Percentiles rank a stretch among this genome's conserved stretches.
phyloP scores from a whole-genome alignment of 1,139 yeast species.

The Zygosaccharomyces sapae region DNA sequence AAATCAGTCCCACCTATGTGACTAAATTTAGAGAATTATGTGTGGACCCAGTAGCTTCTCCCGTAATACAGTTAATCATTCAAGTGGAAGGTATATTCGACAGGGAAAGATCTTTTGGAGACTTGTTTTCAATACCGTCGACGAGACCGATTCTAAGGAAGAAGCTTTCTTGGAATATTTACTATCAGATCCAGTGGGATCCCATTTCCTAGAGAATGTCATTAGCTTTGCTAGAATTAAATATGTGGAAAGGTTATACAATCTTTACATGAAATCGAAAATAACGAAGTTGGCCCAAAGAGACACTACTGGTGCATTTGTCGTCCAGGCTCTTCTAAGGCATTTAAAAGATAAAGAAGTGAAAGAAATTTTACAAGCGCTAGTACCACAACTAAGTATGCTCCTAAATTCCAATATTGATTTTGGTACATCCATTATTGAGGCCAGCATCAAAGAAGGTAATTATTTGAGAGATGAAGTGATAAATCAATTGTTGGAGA shows the following conservation, averaged over 20 bases:
- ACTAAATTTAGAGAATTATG: conserved; percentile 63
- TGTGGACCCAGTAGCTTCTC: conserved; percentile 77
- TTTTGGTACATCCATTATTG: conserved; percentile 62
- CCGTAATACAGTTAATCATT: conserved; percentile 74
- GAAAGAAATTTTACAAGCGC: conserved; percentile 59
- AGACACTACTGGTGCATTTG: conserved; percentile 76
- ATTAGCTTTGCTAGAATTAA: conserved; percentile 63
- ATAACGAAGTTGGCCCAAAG: conserved; percentile 69
- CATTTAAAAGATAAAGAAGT: conserved; percentile 59
- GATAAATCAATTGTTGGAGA: conserved; percentile 53
- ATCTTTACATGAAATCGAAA: conserved; percentile 68
- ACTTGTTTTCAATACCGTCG: conserved; percentile 41
- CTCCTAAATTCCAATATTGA: conserved; percentile 67
- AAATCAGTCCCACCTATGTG: conserved; percentile 33
- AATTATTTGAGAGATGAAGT: conserved; percentile 65
- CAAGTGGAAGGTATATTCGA: conserved; percentile 80
- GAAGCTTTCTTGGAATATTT: conserved; percentile 80
- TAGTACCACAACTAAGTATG: conserved; percentile 63
- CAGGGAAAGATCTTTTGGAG: conserved; percentile 69
- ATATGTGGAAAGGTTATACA: conserved; percentile 66
- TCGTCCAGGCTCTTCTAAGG: conserved; percentile 65
- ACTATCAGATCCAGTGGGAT: conserved; percentile 82
- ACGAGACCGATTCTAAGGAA: conserved; percentile 57
- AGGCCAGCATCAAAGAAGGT: conserved; percentile 57
- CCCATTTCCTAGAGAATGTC: conserved; percentile 77